These are phyloP conservation scores for Oryza brachyantha DNA, from an alignment of 176 grass and related monocot genomes.

Conservation along the genomic window DNA sequence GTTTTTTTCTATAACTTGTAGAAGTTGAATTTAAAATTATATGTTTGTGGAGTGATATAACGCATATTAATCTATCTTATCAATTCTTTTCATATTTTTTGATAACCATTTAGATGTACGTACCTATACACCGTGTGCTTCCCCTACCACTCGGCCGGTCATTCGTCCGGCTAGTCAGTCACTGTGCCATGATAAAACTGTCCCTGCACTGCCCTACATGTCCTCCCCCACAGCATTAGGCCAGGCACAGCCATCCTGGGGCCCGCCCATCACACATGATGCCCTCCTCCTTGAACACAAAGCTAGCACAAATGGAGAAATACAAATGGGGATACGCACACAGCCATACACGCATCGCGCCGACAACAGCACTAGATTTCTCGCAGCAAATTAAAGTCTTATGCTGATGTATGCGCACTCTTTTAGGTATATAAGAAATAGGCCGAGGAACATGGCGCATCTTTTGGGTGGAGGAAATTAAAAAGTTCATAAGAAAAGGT, in stretches of 20 bases:
- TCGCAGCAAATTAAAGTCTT: neutral
- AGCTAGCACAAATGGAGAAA: neutral
- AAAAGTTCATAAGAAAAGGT: no score
- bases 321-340: neutral
- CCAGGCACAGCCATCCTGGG: constrained; percentile 26
- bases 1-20: no score
- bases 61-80: no score
- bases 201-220: constrained; percentile 42
- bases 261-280: constrained; percentile 30
- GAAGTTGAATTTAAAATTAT: no score
- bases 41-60: no score
- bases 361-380: neutral
- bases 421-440: neutral
- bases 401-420: neutral
- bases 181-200: constrained; percentile 52
- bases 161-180: constrained; percentile 21
- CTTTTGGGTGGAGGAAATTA: no score
- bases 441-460: constrained; percentile 5
- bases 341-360: neutral
- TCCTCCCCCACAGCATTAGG: constrained; percentile 36
- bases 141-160: neutral
- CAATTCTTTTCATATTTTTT: no score
- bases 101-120: no score
- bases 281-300: constrained; percentile 11
- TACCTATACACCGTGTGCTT: no score